Evolutionary conservation across 1,284 basidiomycete species (phyloP).

Genomic region (Mycosarcoma mackinlayi): DNA sequence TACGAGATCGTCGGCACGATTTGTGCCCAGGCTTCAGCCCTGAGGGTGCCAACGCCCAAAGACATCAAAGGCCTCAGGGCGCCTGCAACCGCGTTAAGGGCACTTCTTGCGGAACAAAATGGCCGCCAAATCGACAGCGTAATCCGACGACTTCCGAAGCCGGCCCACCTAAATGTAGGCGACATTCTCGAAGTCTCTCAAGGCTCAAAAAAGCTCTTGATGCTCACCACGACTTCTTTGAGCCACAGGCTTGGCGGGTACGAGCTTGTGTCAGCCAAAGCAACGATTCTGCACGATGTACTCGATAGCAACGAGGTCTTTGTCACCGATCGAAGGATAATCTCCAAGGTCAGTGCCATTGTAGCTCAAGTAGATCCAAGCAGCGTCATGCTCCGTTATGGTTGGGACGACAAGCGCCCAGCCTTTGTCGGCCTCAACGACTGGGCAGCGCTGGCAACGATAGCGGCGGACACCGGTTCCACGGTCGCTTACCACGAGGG

Average conservation of each 20-base stretch:
- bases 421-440: conserved; percentile 15
- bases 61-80: neutral
- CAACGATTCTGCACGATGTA: conserved; percentile 14
- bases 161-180: neutral
- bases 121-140: neutral
- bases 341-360: neutral
- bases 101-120: conserved; percentile 6
- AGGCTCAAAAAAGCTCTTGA: neutral
- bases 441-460: conserved; percentile 5
- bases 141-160: neutral
- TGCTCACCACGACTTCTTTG: neutral
- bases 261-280: neutral
- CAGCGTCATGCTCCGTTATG: conserved; percentile 8
- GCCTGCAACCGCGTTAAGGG: neutral
- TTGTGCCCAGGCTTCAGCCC: neutral
- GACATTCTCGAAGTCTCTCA: conserved; percentile 11
- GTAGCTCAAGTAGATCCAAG: neutral
- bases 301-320: conserved; percentile 12
- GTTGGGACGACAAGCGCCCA: conserved; percentile 11
- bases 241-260: neutral
- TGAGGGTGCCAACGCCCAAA: too few species aligned
- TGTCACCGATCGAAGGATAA: neutral
- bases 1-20: conserved; percentile 14
- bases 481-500: conserved; percentile 29
- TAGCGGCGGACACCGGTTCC: too few species aligned